phyloP scores from a whole-genome alignment of 768 basidiomycete species.

The Mrakia frigida region DNA sequence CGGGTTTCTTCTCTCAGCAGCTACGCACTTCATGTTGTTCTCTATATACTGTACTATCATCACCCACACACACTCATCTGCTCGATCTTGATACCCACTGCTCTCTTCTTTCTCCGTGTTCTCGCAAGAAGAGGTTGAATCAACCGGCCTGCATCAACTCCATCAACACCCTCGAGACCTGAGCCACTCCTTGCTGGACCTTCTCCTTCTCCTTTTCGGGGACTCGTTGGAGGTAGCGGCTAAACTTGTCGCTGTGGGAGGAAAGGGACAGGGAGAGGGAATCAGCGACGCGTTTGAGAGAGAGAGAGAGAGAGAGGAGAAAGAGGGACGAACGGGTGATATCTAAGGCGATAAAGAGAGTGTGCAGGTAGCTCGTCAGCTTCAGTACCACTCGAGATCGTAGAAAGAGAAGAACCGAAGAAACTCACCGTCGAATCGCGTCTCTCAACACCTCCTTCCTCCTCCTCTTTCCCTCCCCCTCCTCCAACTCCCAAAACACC shows the following conservation, averaged over 20 bases:
- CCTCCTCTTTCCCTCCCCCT: slow-evolving; percentile 21
- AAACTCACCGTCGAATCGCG: slow-evolving; percentile 18
- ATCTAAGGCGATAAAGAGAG: neutral
- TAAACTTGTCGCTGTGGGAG: slow-evolving; percentile 26
- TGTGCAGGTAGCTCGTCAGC: neutral
- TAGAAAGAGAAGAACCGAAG: neutral
- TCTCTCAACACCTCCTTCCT: slow-evolving; percentile 24
- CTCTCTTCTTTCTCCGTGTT: neutral
- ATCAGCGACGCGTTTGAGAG: neutral
- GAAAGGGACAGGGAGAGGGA: neutral
- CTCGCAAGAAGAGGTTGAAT: neutral
- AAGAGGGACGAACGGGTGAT: slow-evolving; percentile 5
- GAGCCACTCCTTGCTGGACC: slow-evolving; percentile 13
- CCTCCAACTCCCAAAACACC: slow-evolving; percentile 5
- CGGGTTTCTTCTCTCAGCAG: neutral
- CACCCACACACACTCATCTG: neutral
- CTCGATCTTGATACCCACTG: neutral
- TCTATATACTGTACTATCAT: neutral
- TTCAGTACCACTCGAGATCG: neutral
- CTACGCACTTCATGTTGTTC: neutral
- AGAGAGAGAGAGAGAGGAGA: neutral
- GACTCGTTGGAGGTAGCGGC: slow-evolving; percentile 20
- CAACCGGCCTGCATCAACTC: slow-evolving; percentile 18
- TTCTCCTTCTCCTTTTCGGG: slow-evolving; percentile 7
- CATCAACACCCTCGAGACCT: slow-evolving; percentile 14